A percentile compares a stretch with the other conserved stretches of the same genome.
Conservation (phyloP, 202 grass and related monocot genomes). For the Setaria italica region DNA sequence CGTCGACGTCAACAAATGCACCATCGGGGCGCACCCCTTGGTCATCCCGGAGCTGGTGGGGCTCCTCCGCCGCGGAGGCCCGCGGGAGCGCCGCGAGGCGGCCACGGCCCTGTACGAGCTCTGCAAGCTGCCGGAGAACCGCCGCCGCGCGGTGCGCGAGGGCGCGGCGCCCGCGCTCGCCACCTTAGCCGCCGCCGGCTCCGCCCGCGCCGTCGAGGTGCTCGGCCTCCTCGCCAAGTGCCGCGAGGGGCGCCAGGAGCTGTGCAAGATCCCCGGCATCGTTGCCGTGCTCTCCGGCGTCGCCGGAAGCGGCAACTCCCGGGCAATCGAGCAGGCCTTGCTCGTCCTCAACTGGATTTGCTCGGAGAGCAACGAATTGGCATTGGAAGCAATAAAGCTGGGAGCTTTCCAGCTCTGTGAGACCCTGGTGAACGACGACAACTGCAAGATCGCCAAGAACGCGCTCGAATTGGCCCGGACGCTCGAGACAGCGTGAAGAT, state of each 20-base stretch:
- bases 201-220: slow-evolving; percentile 86
- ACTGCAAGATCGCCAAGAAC: slow-evolving; percentile 88
- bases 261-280: slow-evolving; percentile 56
- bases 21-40: slow-evolving; percentile 65
- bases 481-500: slow-evolving; percentile 61
- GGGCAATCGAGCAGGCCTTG: slow-evolving; percentile 76
- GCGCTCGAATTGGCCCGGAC: slow-evolving; percentile 65
- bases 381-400: slow-evolving; percentile 67
- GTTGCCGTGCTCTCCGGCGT: slow-evolving; percentile 58
- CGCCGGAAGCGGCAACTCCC: slow-evolving; percentile 55
- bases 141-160: slow-evolving; percentile 66
- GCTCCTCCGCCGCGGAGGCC: slow-evolving; percentile 60
- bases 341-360: slow-evolving; percentile 80
- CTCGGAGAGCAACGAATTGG: slow-evolving; percentile 55
- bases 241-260: slow-evolving; percentile 77
- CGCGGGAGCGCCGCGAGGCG: slow-evolving; percentile 73
- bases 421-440: slow-evolving; percentile 66
- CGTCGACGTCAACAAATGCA: slow-evolving; percentile 92
- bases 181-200: slow-evolving; percentile 61
- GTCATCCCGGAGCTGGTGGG: slow-evolving; percentile 58
- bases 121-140: slow-evolving; percentile 90
- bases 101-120: slow-evolving; percentile 89
- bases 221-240: slow-evolving; percentile 76
- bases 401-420: slow-evolving; percentile 77
- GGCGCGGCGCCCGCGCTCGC: slow-evolving; percentile 63